Base-by-base conservation (phyloP, 257 asterid species). In the Schizonepeta tenuifolia region DNA sequence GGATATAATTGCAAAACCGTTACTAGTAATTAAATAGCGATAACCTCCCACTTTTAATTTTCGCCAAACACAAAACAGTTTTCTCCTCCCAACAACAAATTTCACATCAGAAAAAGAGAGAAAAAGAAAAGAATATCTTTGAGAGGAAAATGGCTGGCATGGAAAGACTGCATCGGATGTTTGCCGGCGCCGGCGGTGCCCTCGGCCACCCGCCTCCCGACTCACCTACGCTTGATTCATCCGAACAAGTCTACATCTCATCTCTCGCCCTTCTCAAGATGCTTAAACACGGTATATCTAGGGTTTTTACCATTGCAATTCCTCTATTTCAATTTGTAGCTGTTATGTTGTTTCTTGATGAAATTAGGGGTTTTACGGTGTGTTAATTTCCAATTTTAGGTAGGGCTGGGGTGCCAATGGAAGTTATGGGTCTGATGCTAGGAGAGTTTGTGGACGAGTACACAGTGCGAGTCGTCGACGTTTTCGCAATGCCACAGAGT, bases 191-290 rank as follows among this genome's bases (percentile, higher is more conserved):
- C 74, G 96, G 98, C 5, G 91, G 95, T 1, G 83, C 92, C n/a
- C 92, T 91, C 13, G 90, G 96, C 18, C 98, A 93, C 79, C 96
- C 97, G 4, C 96, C 97, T n/a, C 94, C 93, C 65, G 97, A 91
- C 65, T 85, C 98, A 44, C 96, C 97, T 0, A 93, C 96, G 14
- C 89, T 93, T 9, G 98, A 93, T 71, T 69, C 98, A 0, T 91
- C 98, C 40, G 96, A 93, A 70, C 98, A 91, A 86, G 96, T 93
- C 74, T 91, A 91, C 90, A 93, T 89, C 78, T 93, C 98, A 15
- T 93, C 98, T 18, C 89, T 89, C 9, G 97, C 97, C 13, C 96
- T 93, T 28, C 96, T 93, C 58, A 91, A 93, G 66, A 93, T 93
- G 98, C 96, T 93, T 81, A 93, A 89, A 81, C 98, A 91, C 81